phyloP scores from a whole-genome alignment of 1,284 basidiomycete species.

The Tilletia walkeri region DNA sequence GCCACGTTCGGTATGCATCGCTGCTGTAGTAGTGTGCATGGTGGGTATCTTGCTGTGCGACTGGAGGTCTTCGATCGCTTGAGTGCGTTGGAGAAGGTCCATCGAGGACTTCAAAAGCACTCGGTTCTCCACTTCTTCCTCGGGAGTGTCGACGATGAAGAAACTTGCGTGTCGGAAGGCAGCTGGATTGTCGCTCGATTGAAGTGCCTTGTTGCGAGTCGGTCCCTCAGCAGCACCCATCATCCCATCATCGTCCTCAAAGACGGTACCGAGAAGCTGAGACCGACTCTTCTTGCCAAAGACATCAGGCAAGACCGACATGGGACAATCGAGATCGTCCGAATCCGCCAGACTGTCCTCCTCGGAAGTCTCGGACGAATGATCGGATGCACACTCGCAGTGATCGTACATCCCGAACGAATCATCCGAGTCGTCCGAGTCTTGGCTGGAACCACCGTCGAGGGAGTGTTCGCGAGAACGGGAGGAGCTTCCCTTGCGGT shows the following conservation, averaged over 20 bases:
- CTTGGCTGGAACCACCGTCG: neutral
- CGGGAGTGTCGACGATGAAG: conserved; percentile 7
- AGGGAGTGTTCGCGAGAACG: too few relatives aligned
- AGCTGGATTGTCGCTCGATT: neutral
- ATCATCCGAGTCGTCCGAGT: conserved; percentile 13
- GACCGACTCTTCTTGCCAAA: neutral
- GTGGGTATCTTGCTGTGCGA: neutral
- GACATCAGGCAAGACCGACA: neutral
- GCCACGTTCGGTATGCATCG: neutral
- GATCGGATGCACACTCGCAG: neutral
- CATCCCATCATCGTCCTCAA: neutral
- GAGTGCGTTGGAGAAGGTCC: neutral
- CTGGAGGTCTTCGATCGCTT: neutral
- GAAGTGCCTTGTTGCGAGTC: neutral
- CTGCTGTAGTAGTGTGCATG: neutral
- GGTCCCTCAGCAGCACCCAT: neutral
- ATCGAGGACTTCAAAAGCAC: neutral
- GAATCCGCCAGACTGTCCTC: neutral
- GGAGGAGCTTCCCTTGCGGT: neutral
- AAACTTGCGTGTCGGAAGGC: neutral
- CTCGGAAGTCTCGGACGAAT: neutral
- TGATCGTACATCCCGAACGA: neutral
- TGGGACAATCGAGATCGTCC: neutral
- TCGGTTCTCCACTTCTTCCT: neutral
- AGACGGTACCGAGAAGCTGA: conserved; percentile 15